These are phyloP conservation scores for Dryas octopetala DNA, from an alignment of 306 rosid genomes.

Conservation along the genomic window DNA sequence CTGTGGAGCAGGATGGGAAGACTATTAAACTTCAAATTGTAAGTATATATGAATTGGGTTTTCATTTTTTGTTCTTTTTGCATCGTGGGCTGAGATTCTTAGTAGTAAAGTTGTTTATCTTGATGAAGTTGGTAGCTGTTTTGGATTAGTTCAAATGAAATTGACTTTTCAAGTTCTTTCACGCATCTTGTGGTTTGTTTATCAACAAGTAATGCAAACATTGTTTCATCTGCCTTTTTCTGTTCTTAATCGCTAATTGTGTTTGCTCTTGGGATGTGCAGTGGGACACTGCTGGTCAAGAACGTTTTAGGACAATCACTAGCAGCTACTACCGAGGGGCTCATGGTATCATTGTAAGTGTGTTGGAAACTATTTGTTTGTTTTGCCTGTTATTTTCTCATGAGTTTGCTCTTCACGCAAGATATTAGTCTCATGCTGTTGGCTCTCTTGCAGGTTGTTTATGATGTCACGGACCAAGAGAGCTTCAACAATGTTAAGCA, in stretches of 20 bases:
- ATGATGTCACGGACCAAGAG: slow-evolving; percentile 58
- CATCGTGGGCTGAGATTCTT: not conserved
- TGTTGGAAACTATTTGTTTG: not conserved
- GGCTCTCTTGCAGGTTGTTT: slow-evolving; percentile 41
- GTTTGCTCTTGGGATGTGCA: slow-evolving; percentile 33
- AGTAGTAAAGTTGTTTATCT: not conserved
- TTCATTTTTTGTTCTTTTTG: too few relatives aligned
- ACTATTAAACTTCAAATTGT: slow-evolving; percentile 93
- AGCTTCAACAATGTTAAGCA: slow-evolving; percentile 60
- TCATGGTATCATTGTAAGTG: slow-evolving; percentile 93
- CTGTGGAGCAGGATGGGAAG: slow-evolving; percentile 93
- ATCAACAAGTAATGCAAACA: not conserved
- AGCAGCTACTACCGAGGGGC: slow-evolving; percentile 99
- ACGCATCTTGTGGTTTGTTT: not conserved
- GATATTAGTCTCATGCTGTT: not conserved
- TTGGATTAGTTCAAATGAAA: not conserved
- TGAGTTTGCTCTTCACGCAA: not conserved
- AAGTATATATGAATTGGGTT: slow-evolving; percentile 27
- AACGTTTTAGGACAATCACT: slow-evolving; percentile 97
- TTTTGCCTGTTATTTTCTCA: not conserved
- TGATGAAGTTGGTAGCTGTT: not conserved
- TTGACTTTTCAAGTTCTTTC: not conserved
- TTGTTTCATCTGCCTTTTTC: not conserved
- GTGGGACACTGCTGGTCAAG: slow-evolving; percentile 99
- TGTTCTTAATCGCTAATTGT: slow-evolving; percentile 19